Percentiles rank a stretch among this genome's conserved stretches.
Conservation (phyloP, 192 early-diverging fungal species). For the Backusella circina region DNA sequence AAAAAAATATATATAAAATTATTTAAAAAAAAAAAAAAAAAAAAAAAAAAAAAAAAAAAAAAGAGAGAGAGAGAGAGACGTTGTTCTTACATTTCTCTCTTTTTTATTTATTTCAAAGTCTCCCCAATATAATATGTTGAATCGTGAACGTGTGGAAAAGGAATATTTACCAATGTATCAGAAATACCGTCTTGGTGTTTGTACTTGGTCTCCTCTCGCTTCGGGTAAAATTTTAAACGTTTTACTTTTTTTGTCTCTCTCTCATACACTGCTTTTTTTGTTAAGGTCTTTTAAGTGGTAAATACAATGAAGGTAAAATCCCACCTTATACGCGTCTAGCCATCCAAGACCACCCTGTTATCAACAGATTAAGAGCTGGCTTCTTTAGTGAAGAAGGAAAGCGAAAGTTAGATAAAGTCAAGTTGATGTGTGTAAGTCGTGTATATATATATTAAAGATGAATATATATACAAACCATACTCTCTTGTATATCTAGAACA, state of each 20-base stretch:
- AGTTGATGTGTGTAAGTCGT: slow-evolving; percentile 43
- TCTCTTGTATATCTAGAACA: slow-evolving; percentile 42
- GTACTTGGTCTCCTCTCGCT: slow-evolving; percentile 79
- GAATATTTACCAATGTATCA: slow-evolving; percentile 72
- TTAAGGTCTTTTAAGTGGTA: slow-evolving; percentile 50
- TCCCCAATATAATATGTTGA: slow-evolving; percentile 85
- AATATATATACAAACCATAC: slow-evolving; percentile 13
- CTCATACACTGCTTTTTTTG: neutral
- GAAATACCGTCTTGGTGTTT: slow-evolving; percentile 64
- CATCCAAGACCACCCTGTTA: slow-evolving; percentile 54
- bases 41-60: neutral
- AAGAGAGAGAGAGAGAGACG: neutral
- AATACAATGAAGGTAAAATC: slow-evolving; percentile 66
- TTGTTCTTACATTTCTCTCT: neutral
- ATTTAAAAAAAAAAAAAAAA: neutral
- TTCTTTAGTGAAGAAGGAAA: slow-evolving; percentile 62
- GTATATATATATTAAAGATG: neutral
- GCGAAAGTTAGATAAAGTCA: slow-evolving; percentile 63
- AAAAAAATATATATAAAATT: neutral
- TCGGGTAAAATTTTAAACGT: slow-evolving; percentile 39
- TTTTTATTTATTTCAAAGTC: slow-evolving; percentile 39
- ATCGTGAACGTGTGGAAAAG: slow-evolving; percentile 71
- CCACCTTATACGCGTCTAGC: slow-evolving; percentile 65
- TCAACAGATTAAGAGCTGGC: slow-evolving; percentile 51
- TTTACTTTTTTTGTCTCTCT: too few species aligned